phyloP scores from a whole-genome alignment of 257 asterid genomes.

The Cynanchum wilfordii region DNA sequence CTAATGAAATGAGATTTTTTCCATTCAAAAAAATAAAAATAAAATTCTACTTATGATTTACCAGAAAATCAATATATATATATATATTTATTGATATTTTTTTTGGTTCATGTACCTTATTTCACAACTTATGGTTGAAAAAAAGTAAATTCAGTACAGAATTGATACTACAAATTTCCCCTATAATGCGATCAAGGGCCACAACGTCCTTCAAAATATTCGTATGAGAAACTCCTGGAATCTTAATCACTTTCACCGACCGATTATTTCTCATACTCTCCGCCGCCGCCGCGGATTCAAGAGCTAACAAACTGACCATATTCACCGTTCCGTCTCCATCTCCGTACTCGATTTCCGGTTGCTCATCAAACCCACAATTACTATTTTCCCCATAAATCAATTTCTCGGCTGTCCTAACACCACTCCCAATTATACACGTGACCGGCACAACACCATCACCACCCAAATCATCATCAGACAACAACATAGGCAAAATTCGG shows the following conservation, averaged over 20 bases:
- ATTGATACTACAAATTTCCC: constrained; percentile 44
- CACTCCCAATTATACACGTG: constrained; percentile 65
- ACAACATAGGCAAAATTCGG: constrained; percentile 57
- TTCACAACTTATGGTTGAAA: no score
- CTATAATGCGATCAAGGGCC: constrained; percentile 40
- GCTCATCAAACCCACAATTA: constrained; percentile 43
- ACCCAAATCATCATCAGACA: constrained; percentile 9
- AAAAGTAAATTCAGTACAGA: not conserved
- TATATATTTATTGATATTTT: no score
- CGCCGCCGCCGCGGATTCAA: constrained; percentile 43
- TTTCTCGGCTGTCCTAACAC: constrained; percentile 51
- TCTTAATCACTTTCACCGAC: constrained; percentile 40
- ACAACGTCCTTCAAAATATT: constrained; percentile 34
- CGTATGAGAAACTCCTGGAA: constrained; percentile 63
- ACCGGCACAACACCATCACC: constrained; percentile 36
- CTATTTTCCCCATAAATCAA: constrained; percentile 36
- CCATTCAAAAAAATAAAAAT: no score
- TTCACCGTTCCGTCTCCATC: constrained; percentile 93
- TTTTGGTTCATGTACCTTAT: no score
- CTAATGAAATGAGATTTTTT: no score
- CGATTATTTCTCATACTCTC: constrained; percentile 21
- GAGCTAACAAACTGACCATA: constrained; percentile 59
- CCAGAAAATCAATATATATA: no score
- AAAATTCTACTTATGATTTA: no score
- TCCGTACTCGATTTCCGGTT: constrained; percentile 58